Base-by-base conservation (phyloP, 345 rosid genomes). In the Murraya koenigii region DNA sequence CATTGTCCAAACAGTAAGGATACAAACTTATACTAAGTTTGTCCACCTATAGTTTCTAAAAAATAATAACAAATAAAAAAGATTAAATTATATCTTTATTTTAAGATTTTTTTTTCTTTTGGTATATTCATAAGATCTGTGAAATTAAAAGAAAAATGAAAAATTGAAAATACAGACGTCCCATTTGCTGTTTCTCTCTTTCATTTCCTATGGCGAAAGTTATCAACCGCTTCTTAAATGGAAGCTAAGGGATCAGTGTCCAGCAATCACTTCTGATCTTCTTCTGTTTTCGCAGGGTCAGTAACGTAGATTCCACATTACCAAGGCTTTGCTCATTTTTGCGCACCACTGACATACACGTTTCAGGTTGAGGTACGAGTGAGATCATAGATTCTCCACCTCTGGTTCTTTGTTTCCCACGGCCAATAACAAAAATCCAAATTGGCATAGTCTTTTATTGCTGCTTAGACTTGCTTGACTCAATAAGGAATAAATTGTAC, bases 321-420 rank as follows among this genome's bases (percentile, higher is more conserved):
- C 54, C n/a, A 36, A 58, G 9, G 41, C 47, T 74, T 38, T 19
- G 7, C 54, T 15, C 54, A 15, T 49, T 23, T 41, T 17, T 10
- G 2, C 41, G 26, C 35, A 39, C 10, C 17, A 44, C 69, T 41
- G 28, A 30, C 60, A 25, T 32, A 13, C 59, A 17, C 1, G 55
- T 17, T 49, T 49, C 55, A 1, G 15, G 55, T 49, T 0, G 17
- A n/a, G 1, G 41, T 6, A 47, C 6, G 38, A 33, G 75, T 71
- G 74, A 49, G 44, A 39, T 72, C 52, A 72, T 35, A 22, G 75
- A 72, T 72, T 72, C 65, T 35, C 44, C 7, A 8, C 8, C 38
- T 25, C 72, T 69, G 32, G 22, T 20, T 19, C 5, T 69, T 23
- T 11, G 1, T 41, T 41, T 26, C n/a, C 55, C 56, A 17, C 56